A percentile compares a stretch with the other conserved stretches of the same genome.
Conservation (phyloP, 352 stramenopile genomes). For the Phytopythium oedochilum region DNA sequence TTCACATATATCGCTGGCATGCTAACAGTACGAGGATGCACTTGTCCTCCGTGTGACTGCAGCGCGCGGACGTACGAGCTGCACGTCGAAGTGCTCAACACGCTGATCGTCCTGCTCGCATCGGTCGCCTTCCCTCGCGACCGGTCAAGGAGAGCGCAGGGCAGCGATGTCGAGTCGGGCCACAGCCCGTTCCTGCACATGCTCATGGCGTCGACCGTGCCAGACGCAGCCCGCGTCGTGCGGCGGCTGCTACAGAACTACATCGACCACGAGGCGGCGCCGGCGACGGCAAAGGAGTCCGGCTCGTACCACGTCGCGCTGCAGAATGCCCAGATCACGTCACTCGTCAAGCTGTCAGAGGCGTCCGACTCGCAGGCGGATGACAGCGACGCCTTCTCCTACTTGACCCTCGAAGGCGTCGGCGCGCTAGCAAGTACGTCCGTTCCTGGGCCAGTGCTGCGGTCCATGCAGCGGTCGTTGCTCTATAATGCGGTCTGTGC, state of each 20-base stretch:
- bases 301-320: slow-evolving; percentile 30
- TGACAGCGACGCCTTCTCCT: slow-evolving; percentile 61
- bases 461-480: no score
- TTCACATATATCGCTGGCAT: neutral
- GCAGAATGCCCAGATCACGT: slow-evolving; percentile 43
- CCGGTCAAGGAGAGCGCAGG: slow-evolving; percentile 34
- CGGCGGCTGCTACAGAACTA: slow-evolving; percentile 56
- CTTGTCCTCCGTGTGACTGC: neutral
- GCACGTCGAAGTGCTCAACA: slow-evolving; percentile 74
- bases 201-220: slow-evolving; percentile 34
- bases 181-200: slow-evolving; percentile 70
- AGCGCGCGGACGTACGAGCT: slow-evolving; percentile 58
- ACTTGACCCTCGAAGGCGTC: slow-evolving; percentile 64
- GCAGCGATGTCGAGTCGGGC: neutral
- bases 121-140: slow-evolving; percentile 59
- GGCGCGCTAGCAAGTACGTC: slow-evolving; percentile 54
- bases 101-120: slow-evolving; percentile 61
- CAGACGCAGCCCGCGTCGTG: slow-evolving; percentile 36
- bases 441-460: no score
- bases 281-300: slow-evolving; percentile 19
- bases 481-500: no score
- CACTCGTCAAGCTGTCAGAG: slow-evolving; percentile 59
- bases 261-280: slow-evolving; percentile 43
- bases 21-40: neutral
- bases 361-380: slow-evolving; percentile 27